Percentiles rank a stretch among this genome's conserved stretches.
These are phyloP conservation scores for Verticillium longisporum DNA, from an alignment of 2,329 filamentous ascomycete genomes.

Conservation along the genomic window DNA sequence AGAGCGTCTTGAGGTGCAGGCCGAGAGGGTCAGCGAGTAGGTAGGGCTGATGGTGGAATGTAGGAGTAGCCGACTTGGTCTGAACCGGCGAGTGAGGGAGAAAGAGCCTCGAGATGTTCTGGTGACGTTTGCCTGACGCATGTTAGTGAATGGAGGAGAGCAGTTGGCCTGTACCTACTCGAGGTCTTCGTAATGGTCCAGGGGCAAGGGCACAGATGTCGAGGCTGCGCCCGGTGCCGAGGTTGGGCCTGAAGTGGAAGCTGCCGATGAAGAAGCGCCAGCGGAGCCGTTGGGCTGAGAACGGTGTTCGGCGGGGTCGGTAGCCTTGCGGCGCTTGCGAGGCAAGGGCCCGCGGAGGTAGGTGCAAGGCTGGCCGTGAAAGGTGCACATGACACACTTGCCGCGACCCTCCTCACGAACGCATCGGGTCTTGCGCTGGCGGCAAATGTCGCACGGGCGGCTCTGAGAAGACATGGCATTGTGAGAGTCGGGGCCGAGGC, in stretches of 20 bases:
- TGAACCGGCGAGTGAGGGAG: conserved; percentile 8
- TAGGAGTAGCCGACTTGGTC: conserved; percentile 9
- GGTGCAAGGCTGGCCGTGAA: conserved; percentile 61
- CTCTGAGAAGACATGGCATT: conserved; percentile 6
- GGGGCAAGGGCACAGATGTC: conserved; percentile 1
- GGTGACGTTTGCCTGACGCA: conserved; percentile 8
- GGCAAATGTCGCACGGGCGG: conserved; percentile 58
- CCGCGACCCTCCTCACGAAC: conserved; percentile 53
- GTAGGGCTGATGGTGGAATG: conserved; percentile 7
- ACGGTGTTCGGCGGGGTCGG: conserved; percentile 13
- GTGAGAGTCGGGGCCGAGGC: neutral
- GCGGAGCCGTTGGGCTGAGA: conserved; percentile 7
- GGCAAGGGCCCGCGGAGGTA: conserved; percentile 40
- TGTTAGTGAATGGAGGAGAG: neutral
- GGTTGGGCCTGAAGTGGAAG: conserved; percentile 2
- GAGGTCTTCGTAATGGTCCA: conserved; percentile 11
- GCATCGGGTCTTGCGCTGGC: conserved; percentile 58
- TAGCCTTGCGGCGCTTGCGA: conserved; percentile 20
- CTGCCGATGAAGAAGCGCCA: neutral
- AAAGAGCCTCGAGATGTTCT: conserved; percentile 11
- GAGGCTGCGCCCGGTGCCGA: conserved; percentile 1
- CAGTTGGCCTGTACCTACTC: conserved; percentile 6
- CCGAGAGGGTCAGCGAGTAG: conserved; percentile 40
- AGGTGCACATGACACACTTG: conserved; percentile 57
- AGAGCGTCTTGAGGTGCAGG: conserved; percentile 51